Evolutionary conservation across 495 filamentous ascomycete species (phyloP).

Genomic region (Pyrenula massariospora): DNA sequence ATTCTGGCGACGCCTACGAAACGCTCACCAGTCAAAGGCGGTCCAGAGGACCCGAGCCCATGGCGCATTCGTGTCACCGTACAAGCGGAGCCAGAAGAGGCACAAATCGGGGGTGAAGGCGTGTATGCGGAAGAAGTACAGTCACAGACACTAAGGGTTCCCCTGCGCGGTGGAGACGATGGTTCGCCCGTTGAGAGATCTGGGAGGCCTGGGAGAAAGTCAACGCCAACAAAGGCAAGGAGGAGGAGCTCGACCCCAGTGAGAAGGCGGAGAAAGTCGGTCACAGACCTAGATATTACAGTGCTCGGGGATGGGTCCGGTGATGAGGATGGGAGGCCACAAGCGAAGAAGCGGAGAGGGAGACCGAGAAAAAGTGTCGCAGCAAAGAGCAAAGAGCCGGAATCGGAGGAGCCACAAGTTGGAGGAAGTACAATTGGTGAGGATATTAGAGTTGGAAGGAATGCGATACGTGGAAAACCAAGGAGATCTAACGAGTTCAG

Average conservation of each 20-base stretch:
- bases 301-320: conserved; percentile 6
- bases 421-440: neutral
- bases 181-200: conserved; percentile 19
- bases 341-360: conserved; percentile 17
- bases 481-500: neutral
- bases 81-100: conserved; percentile 42
- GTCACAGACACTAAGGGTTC: conserved; percentile 27
- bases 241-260: neutral
- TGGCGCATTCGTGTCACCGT: conserved; percentile 49
- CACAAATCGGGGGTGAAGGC: conserved; percentile 16
- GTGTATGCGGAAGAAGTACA: conserved; percentile 23
- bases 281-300: neutral
- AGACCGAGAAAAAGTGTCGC: conserved; percentile 27
- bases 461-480: neutral
- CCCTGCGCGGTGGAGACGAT: conserved; percentile 31
- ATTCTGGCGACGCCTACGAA: neutral
- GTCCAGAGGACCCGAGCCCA: conserved; percentile 20
- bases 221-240: conserved; percentile 4
- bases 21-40: neutral
- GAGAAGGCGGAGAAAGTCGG: neutral
- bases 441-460: neutral
- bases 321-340: conserved; percentile 7
- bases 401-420: conserved; percentile 8
- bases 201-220: conserved; percentile 27
- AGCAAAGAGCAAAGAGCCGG: conserved; percentile 8